Evolutionary conservation across 805 yeast genomes (phyloP).

Genomic region (Monosporozyma aquatica): DNA sequence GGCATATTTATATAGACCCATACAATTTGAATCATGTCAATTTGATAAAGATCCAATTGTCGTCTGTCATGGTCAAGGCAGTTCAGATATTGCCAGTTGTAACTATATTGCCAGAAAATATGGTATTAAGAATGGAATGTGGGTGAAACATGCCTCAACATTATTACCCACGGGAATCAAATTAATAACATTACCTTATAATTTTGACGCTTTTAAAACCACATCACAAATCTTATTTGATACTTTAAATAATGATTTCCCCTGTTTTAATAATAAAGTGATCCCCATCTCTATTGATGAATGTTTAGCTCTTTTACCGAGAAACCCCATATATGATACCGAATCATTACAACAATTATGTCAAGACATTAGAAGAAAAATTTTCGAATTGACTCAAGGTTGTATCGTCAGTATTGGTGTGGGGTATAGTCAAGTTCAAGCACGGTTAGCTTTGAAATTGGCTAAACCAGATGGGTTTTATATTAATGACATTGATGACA

Average conservation of each 20-base stretch:
- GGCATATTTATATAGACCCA: slow-evolving; percentile 41
- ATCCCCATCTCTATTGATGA: slow-evolving; percentile 90
- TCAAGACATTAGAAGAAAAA: slow-evolving; percentile 31
- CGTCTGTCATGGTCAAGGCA: slow-evolving; percentile 41
- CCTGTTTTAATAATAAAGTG: slow-evolving; percentile 31
- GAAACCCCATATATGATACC: background rate
- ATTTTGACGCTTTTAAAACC: slow-evolving; percentile 62
- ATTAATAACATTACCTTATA: slow-evolving; percentile 55
- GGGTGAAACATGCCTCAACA: slow-evolving; percentile 59
- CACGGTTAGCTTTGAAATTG: slow-evolving; percentile 58
- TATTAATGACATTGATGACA: slow-evolving; percentile 8
- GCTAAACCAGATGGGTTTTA: slow-evolving; percentile 76
- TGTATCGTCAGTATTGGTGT: slow-evolving; percentile 77
- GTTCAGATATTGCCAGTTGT: slow-evolving; percentile 81
- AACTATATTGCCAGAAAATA: slow-evolving; percentile 74
- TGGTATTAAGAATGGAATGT: slow-evolving; percentile 86
- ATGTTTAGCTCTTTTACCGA: slow-evolving; percentile 40
- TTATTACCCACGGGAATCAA: slow-evolving; percentile 47
- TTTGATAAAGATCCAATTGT: slow-evolving; percentile 47
- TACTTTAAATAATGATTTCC: slow-evolving; percentile 30
- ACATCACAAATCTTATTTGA: slow-evolving; percentile 59
- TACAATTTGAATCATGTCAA: slow-evolving; percentile 19
- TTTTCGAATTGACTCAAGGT: slow-evolving; percentile 37
- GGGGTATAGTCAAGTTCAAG: slow-evolving; percentile 64
- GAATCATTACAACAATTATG: slow-evolving; percentile 14